phyloP scores from a whole-genome alignment of 1,284 basidiomycete genomes.

The Rhizoctonia solani region DNA sequence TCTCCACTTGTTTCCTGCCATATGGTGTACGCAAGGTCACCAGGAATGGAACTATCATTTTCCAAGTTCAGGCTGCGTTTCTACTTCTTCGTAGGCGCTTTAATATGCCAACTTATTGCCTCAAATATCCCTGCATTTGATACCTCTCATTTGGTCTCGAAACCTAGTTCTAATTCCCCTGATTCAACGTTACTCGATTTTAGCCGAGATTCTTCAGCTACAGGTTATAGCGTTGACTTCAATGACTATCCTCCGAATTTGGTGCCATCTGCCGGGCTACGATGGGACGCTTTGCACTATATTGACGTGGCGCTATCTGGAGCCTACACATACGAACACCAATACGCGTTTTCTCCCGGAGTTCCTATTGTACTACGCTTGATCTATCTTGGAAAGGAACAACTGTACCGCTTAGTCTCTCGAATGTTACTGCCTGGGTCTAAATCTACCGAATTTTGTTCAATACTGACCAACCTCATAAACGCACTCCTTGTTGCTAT shows the following conservation, averaged over 20 bases:
- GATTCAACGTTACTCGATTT: neutral
- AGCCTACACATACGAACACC: conserved; percentile 77
- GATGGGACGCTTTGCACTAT: conserved; percentile 93
- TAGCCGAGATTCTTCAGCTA: neutral
- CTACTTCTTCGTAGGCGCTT: neutral
- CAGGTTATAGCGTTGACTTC: neutral
- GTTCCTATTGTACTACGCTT: conserved; percentile 60
- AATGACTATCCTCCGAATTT: neutral
- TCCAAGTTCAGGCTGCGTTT: neutral
- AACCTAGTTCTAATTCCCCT: too few species aligned
- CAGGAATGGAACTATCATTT: too few species aligned
- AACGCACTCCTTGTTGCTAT: neutral
- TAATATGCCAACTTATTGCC: neutral
- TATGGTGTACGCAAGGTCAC: too few species aligned
- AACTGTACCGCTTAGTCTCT: neutral
- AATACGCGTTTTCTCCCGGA: conserved; percentile 88
- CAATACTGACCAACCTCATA: neutral
- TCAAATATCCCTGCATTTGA: conserved; percentile 15
- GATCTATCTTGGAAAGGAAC: conserved; percentile 29
- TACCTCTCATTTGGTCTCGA: conserved; percentile 10
- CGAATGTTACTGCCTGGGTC: neutral
- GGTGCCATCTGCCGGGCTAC: conserved; percentile 49
- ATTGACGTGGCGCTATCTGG: conserved; percentile 59
- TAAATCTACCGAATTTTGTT: neutral
- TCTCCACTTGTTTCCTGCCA: too few species aligned